Base-by-base conservation (phyloP, 768 basidiomycete species). In the Hirschioporus abietinus region DNA sequence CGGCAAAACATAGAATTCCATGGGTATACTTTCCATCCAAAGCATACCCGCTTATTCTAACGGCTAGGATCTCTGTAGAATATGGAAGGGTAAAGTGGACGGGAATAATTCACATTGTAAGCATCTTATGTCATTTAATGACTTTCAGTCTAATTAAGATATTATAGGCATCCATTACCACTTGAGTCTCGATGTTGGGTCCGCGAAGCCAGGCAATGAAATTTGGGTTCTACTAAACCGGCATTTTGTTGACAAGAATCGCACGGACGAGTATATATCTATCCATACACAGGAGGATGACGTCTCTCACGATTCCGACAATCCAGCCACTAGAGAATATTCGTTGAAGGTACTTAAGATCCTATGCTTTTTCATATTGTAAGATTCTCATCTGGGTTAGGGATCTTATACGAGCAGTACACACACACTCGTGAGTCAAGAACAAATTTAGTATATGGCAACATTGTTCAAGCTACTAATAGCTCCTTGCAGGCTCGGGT, bases 141-240 rank as follows among this genome's bases (percentile, higher is more conserved):
- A 2, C 12, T 24, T 7, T 25, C 20, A 25, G 23, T 15, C 9
- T 61, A 18, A 61, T 15, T 1, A 8, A 17, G 23, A 25, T 34
- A 34, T 15, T 24, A 23, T 18, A 61, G 60, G 25, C 23, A 78
- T 78, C 20, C 74, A 74, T 64, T 81, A 77, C 65, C 74, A 80
- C 69, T 74, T 83, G 18, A 80, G 73, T 66, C 75, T 80, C 69
- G 79, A 78, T 30, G 81, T 85, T 61, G 68, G 70, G 52, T 23
- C 70, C 27, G 66, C 64, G 18, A 68, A 72, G 24, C 68, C 36
- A 27, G 72, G 71, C 20, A 71, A 80, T 30, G 88, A 92, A 59
- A 80, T 97, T 7, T 96, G 91, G 92, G 71, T 96, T 8, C 82
- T 95, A 1, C 81, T 98, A 1, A 90, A 89, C 0, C 85, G 93